phyloP scores from a whole-genome alignment of 2,329 filamentous ascomycete species.

The Bipolaris bicolor region DNA sequence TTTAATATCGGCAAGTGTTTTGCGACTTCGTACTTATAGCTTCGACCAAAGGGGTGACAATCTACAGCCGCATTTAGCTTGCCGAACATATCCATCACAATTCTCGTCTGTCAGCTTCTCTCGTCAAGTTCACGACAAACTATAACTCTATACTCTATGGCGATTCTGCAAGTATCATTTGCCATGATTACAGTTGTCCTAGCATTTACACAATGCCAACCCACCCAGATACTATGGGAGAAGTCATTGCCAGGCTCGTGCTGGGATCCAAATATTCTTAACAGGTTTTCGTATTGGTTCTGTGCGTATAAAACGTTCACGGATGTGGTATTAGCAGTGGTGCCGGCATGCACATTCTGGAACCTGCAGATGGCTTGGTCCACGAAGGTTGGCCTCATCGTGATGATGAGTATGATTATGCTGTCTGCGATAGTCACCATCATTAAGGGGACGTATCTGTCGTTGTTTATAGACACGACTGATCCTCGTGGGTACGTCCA shows the following conservation, averaged over 20 bases:
- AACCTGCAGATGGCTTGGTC: conserved; percentile 14
- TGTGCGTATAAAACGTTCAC: conserved; percentile 17
- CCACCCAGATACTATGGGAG: conserved; percentile 13
- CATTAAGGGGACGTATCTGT: conserved; percentile 12
- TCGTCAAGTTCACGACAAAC: neutral
- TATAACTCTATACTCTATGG: neutral
- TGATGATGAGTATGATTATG: conserved; percentile 18
- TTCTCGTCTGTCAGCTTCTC: neutral
- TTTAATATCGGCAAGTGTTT: neutral
- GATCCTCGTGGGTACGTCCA: neutral
- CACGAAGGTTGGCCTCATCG: conserved; percentile 12
- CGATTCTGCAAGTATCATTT: neutral
- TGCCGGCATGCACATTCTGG: conserved; percentile 11
- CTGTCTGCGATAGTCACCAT: conserved; percentile 16
- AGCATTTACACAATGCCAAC: conserved; percentile 15
- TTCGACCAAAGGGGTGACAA: neutral
- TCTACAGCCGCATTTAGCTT: neutral
- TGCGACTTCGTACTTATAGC: neutral
- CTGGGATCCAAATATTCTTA: conserved; percentile 14
- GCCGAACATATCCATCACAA: neutral
- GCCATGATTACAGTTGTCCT: conserved; percentile 13
- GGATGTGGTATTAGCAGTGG: conserved; percentile 12
- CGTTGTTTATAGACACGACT: conserved; percentile 10
- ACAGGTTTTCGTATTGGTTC: conserved; percentile 17
- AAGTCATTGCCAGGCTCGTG: conserved; percentile 10